A percentile compares a stretch with the other conserved stretches of the same genome.
phyloP scores from a whole-genome alignment of 176 grass and related monocot genomes.

The Rhipidocladum racemiflorum region DNA sequence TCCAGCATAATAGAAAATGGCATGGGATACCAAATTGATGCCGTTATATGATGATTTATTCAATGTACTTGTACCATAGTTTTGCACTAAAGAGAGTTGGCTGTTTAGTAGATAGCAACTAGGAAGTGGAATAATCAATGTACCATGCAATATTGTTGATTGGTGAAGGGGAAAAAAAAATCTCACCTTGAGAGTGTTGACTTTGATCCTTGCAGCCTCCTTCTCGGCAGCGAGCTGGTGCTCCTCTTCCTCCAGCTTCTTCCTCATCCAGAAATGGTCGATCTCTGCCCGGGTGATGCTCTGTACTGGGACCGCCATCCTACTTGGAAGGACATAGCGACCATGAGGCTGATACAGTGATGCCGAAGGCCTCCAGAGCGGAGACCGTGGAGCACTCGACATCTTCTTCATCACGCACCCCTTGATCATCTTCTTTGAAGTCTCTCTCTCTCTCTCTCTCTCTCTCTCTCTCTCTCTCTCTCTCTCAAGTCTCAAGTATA shows the following conservation, averaged over 20 bases:
- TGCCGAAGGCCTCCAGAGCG: background rate
- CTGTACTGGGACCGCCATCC: conserved; percentile 2
- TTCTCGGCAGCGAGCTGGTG: conserved; percentile 46
- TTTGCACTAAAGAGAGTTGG: background rate
- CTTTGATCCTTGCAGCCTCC: conserved; percentile 46
- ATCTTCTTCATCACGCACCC: background rate
- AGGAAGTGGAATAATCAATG: background rate
- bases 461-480: background rate
- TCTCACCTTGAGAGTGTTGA: conserved; percentile 49
- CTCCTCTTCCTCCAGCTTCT: conserved; percentile 53
- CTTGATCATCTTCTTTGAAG: background rate
- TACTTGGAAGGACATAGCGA: background rate
- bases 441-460: background rate
- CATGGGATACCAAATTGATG: background rate
- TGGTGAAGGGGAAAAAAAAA: background rate
- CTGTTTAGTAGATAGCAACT: background rate
- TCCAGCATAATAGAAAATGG: background rate
- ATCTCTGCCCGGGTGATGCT: conserved; percentile 55
- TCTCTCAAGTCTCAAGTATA: too few species aligned
- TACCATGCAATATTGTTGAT: background rate
- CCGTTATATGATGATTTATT: background rate
- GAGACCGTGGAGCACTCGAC: background rate
- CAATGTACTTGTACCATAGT: background rate
- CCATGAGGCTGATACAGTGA: background rate
- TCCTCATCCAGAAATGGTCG: conserved; percentile 50